Conservation (phyloP, 768 basidiomycete genomes). For the Arthromyces matolae region DNA sequence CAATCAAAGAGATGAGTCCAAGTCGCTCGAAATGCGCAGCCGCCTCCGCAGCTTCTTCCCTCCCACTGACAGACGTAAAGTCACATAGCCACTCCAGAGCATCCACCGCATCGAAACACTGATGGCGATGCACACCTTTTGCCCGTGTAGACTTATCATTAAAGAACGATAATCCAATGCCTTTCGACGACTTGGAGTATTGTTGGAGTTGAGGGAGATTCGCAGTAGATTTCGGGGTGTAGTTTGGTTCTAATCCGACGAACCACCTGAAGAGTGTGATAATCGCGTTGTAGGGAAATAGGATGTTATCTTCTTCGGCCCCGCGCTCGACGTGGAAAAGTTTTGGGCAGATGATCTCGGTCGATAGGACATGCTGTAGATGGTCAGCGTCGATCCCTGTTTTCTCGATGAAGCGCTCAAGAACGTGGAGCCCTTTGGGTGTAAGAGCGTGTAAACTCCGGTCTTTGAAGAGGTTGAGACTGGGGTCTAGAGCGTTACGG, state of each 20-base stretch:
- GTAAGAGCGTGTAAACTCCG: conserved; percentile 62
- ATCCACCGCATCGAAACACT: conserved; percentile 61
- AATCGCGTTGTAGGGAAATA: conserved; percentile 63
- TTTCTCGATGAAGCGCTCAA: conserved; percentile 70
- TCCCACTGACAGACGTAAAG: conserved; percentile 69
- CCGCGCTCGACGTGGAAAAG: conserved; percentile 75
- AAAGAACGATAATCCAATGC: conserved; percentile 2
- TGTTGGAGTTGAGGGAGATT: conserved; percentile 16
- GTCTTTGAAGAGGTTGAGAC: conserved; percentile 56
- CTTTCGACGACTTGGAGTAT: conserved; percentile 8
- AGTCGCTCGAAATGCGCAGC: conserved; percentile 77
- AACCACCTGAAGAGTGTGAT: conserved; percentile 74
- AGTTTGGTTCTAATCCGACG: conserved; percentile 63
- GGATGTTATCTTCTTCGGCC: conserved; percentile 71
- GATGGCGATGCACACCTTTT: conserved; percentile 11
- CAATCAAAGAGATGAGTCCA: conserved; percentile 62
- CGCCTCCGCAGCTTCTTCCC: conserved; percentile 78
- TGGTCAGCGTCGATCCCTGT: conserved; percentile 33
- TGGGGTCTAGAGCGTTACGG: conserved; percentile 60
- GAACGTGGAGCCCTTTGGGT: conserved; percentile 67
- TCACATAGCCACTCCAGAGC: conserved; percentile 80
- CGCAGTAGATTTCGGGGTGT: conserved; percentile 32
- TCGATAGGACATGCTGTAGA: conserved; percentile 59
- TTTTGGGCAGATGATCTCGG: conserved; percentile 76
- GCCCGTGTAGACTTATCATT: no score